Evolutionary conservation across 768 basidiomycete genomes (phyloP).

Genomic region (Sistotremastrum niveocremeum): DNA sequence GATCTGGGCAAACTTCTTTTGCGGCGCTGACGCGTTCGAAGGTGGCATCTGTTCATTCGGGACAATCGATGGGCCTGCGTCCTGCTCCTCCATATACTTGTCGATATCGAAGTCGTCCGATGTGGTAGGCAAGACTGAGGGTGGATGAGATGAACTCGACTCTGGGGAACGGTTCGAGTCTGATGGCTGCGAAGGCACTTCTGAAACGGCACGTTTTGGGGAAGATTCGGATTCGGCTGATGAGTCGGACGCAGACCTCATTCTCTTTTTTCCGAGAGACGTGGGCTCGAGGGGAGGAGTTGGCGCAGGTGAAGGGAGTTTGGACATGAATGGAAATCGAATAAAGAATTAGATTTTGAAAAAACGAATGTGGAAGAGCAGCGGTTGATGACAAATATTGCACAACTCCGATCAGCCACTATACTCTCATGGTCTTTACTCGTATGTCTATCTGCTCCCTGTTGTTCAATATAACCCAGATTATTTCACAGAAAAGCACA

Average conservation of each 20-base stretch:
- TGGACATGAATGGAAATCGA: too few species aligned
- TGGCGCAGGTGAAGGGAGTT: slow-evolving; percentile 17
- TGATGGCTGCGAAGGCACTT: slow-evolving; percentile 36
- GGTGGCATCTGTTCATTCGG: neutral
- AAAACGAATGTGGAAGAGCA: too few species aligned
- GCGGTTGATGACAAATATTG: too few species aligned
- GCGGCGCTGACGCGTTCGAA: slow-evolving; percentile 39
- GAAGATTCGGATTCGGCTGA: slow-evolving; percentile 61
- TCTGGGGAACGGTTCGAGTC: slow-evolving; percentile 11
- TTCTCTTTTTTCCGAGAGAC: slow-evolving; percentile 19
- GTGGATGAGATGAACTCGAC: slow-evolving; percentile 5
- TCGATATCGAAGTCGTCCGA: slow-evolving; percentile 46
- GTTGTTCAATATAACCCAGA: neutral
- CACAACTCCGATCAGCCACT: neutral
- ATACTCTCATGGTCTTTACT: neutral
- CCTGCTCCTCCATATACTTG: slow-evolving; percentile 24
- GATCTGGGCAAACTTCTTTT: slow-evolving; percentile 42
- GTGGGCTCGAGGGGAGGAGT: slow-evolving; percentile 30
- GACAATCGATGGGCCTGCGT: slow-evolving; percentile 7
- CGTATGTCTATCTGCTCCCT: neutral
- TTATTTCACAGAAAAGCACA: slow-evolving; percentile 43
- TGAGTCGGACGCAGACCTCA: slow-evolving; percentile 58
- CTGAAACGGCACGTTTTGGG: slow-evolving; percentile 67
- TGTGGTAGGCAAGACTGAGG: slow-evolving; percentile 1
- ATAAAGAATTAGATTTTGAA: too few species aligned